Conservation (phyloP, 331 rosid genomes). For the Rosa hybrid region DNA sequence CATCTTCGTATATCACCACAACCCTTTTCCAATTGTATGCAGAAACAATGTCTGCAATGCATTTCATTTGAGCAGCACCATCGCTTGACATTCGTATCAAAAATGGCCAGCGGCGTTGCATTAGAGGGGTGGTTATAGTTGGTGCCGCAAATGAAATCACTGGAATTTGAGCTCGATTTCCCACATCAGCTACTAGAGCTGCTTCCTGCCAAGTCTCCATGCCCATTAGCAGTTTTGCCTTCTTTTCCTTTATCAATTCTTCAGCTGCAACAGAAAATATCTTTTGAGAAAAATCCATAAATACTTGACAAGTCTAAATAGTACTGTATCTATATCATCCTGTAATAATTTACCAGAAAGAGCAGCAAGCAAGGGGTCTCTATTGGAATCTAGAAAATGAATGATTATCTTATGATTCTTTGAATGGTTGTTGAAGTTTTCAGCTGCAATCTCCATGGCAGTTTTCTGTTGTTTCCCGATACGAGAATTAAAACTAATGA, state of each 20-base stretch:
- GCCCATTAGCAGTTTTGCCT: slow-evolving; percentile 14
- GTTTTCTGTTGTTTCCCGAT: slow-evolving; percentile 54
- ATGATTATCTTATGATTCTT: slow-evolving; percentile 37
- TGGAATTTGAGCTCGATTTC: slow-evolving; percentile 23
- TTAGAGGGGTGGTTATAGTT: background rate
- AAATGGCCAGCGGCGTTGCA: slow-evolving; percentile 19
- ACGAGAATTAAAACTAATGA: slow-evolving; percentile 42
- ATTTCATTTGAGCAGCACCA: slow-evolving; percentile 13
- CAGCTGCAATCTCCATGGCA: slow-evolving; percentile 58
- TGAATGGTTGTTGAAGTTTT: slow-evolving; percentile 42
- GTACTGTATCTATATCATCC: background rate
- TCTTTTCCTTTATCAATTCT: slow-evolving; percentile 11
- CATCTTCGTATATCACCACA: slow-evolving; percentile 7
- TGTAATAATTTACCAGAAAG: slow-evolving; percentile 34
- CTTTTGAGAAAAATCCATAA: background rate
- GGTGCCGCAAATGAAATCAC: slow-evolving; percentile 24
- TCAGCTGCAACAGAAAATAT: slow-evolving; percentile 18
- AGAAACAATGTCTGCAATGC: slow-evolving; percentile 20
- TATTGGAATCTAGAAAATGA: slow-evolving; percentile 31
- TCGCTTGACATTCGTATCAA: slow-evolving; percentile 12
- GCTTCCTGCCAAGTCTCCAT: slow-evolving; percentile 26
- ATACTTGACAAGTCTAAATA: too few relatives aligned
- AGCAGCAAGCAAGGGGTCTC: slow-evolving; percentile 36
- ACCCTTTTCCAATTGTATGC: slow-evolving; percentile 15
- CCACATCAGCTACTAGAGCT: slow-evolving; percentile 27